These are phyloP conservation scores for Apiospora phragmitis DNA, from an alignment of 2,329 filamentous ascomycete species.

Conservation along the genomic window DNA sequence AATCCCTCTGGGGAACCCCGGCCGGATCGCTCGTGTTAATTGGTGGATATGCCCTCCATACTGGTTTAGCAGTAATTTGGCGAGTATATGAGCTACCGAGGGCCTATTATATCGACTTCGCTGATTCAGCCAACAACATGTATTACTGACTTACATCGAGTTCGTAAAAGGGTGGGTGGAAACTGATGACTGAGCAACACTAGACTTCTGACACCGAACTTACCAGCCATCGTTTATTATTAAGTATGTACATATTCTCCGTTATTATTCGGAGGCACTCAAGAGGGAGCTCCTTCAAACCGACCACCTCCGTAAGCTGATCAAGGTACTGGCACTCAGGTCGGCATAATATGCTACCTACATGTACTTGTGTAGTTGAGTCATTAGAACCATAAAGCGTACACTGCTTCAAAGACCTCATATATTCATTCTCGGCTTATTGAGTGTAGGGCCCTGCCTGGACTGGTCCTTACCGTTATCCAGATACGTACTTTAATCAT, in stretches of 20 bases:
- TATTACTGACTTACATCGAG: not conserved
- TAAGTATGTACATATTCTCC: not conserved
- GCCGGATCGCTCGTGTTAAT: not conserved
- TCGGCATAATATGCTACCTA: not conserved
- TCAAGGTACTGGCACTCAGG: not conserved
- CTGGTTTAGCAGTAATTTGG: not conserved
- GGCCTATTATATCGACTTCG: not conserved
- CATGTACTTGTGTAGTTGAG: no score
- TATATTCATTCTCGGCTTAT: no score
- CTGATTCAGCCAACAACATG: not conserved
- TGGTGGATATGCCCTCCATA: not conserved
- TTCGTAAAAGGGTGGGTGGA: not conserved
- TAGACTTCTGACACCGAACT: not conserved
- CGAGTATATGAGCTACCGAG: not conserved
- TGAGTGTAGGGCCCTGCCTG: no score
- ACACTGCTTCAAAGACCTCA: no score
- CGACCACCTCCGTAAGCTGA: not conserved
- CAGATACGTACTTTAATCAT: not conserved
- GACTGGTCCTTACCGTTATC: not conserved
- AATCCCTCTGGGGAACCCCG: not conserved
- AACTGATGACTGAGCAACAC: slow-evolving; percentile 4
- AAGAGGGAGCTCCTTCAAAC: not conserved
- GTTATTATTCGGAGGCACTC: not conserved
- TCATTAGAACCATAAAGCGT: no score
- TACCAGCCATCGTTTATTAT: not conserved